Percentiles rank a stretch among this genome's conserved stretches.
phyloP scores from a whole-genome alignment of 129 eudicot genomes.

The Artemisia tridentata region DNA sequence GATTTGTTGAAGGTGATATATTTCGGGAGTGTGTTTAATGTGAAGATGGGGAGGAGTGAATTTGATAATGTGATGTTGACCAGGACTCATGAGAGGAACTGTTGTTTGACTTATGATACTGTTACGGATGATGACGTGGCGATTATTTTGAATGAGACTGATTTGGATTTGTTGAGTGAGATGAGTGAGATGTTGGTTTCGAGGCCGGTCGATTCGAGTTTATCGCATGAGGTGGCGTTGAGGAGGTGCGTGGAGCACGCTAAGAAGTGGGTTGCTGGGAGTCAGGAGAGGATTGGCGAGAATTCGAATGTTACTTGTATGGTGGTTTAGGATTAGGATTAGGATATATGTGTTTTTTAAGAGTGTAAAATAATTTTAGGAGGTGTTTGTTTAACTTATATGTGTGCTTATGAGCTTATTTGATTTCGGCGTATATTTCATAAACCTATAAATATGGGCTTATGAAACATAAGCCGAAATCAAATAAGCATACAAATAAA shows the following conservation, averaged over 20 bases:
- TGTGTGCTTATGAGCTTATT: no score
- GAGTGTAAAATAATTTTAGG: no score
- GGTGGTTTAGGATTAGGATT: neutral
- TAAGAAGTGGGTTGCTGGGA: slow-evolving; percentile 58
- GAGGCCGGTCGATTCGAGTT: slow-evolving; percentile 54
- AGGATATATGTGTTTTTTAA: neutral
- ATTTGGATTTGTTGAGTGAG: slow-evolving; percentile 72
- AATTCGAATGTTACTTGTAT: slow-evolving; percentile 61
- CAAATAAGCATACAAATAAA: no score
- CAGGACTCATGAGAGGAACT: slow-evolving; percentile 77
- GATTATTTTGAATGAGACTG: slow-evolving; percentile 63
- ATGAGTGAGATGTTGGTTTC: slow-evolving; percentile 60
- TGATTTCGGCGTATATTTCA: no score
- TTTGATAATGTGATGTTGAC: slow-evolving; percentile 60
- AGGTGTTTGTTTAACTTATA: no score
- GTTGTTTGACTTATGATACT: slow-evolving; percentile 85
- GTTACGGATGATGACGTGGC: slow-evolving; percentile 82
- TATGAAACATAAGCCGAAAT: no score
- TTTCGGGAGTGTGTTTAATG: slow-evolving; percentile 84
- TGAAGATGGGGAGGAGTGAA: slow-evolving; percentile 44
- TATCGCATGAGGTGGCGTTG: slow-evolving; percentile 69
- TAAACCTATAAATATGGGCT: no score
- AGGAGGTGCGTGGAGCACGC: slow-evolving; percentile 69
- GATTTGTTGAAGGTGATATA: slow-evolving; percentile 70
- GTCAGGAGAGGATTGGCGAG: slow-evolving; percentile 51